Percentiles rank a stretch among this genome's conserved stretches.
These are phyloP conservation scores for Gelatoporia subvermispora DNA, from an alignment of 768 basidiomycete species.

Conservation along the genomic window DNA sequence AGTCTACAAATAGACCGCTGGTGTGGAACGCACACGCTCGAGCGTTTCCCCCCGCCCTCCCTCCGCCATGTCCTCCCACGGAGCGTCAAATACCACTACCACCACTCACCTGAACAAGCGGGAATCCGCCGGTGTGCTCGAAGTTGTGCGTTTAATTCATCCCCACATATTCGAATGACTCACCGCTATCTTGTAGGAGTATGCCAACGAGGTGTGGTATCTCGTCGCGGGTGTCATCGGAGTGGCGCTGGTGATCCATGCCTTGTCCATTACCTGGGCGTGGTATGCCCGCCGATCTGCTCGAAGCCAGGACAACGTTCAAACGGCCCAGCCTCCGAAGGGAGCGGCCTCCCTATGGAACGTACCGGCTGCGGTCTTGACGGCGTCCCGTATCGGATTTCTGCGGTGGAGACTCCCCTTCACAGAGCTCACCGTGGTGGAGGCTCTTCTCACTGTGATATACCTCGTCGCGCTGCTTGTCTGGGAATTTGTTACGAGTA, in stretches of 20 bases:
- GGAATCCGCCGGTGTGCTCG: not conserved
- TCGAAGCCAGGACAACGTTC: not conserved
- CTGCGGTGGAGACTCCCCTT: constrained; percentile 25
- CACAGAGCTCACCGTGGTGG: constrained; percentile 21
- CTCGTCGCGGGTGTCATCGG: constrained; percentile 10
- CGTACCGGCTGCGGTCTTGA: constrained; percentile 21
- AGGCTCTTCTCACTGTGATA: constrained; percentile 19
- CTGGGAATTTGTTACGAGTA: constrained; percentile 27
- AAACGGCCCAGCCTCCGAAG: no score
- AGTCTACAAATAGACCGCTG: no score
- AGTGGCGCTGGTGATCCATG: constrained; percentile 13
- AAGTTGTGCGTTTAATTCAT: no score
- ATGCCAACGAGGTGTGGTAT: constrained; percentile 15
- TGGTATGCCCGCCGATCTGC: constrained; percentile 10
- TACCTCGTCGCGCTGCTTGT: constrained; percentile 26
- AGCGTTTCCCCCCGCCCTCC: no score
- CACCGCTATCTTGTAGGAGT: no score
- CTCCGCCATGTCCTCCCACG: no score
- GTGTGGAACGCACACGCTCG: no score
- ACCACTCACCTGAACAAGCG: constrained; percentile 10
- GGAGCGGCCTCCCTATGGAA: constrained; percentile 9
- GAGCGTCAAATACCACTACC: not conserved
- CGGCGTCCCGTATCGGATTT: constrained; percentile 21
- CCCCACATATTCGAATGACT: no score
- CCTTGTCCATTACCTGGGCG: constrained; percentile 14